These are phyloP conservation scores for Trichoderma polysporum DNA, from an alignment of 2,329 filamentous ascomycete species.

Conservation along the genomic window DNA sequence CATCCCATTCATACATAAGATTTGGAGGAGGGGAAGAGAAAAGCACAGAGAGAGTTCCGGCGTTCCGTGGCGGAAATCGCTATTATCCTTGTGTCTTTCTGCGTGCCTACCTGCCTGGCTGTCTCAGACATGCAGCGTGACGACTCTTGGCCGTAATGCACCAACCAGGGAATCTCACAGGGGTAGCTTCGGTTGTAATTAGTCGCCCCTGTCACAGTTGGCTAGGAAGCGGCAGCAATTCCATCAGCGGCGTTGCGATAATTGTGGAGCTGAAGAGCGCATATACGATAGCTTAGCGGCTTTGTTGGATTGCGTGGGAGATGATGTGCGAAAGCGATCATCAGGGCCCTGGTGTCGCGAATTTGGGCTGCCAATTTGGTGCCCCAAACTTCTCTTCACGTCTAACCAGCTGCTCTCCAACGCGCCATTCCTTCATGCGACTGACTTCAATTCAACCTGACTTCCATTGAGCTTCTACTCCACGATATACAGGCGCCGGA, in stretches of 20 bases:
- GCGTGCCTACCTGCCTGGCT: neutral
- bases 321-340: constrained; percentile 10
- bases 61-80: neutral
- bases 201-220: constrained; percentile 15
- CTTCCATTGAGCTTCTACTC: constrained; percentile 7
- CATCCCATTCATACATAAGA: neutral
- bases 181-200: constrained; percentile 20
- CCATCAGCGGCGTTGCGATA: constrained; percentile 21
- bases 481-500: constrained; percentile 10
- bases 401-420: neutral
- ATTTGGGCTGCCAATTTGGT: neutral
- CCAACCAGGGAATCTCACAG: constrained; percentile 20
- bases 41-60: neutral
- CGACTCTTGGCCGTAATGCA: constrained; percentile 12
- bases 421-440: neutral
- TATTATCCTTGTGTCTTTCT: neutral
- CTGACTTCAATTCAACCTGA: neutral
- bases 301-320: constrained; percentile 10
- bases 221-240: constrained; percentile 17
- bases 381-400: neutral
- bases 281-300: constrained; percentile 13
- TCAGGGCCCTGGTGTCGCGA: constrained; percentile 15
- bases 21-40: neutral
- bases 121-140: constrained; percentile 17
- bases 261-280: constrained; percentile 17